Evolutionary conservation across 2,329 filamentous ascomycete genomes (phyloP).

Genomic region (Curvularia hawaiiensis): DNA sequence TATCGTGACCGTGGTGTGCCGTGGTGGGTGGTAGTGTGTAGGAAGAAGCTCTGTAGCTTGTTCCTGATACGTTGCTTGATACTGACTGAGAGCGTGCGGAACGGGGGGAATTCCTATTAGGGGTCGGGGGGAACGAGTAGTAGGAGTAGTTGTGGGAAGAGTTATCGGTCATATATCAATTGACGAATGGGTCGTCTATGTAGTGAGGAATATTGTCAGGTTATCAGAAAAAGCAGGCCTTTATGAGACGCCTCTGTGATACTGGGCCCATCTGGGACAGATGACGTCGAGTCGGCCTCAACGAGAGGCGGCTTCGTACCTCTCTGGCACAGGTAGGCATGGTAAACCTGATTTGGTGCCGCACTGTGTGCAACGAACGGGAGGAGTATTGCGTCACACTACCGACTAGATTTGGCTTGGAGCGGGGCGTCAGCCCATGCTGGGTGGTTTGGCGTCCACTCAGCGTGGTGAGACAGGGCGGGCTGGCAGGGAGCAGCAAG

Average conservation of each 20-base stretch:
- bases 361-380: slow-evolving; percentile 35
- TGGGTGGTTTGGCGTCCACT: slow-evolving; percentile 30
- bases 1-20: slow-evolving; percentile 33
- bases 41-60: slow-evolving; percentile 24
- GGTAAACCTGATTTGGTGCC: slow-evolving; percentile 48
- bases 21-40: slow-evolving; percentile 16
- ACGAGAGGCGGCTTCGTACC: slow-evolving; percentile 41
- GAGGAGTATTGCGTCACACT: slow-evolving; percentile 45
- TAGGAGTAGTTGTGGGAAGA: slow-evolving; percentile 56
- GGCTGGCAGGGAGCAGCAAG: slow-evolving; percentile 32
- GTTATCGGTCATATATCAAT: slow-evolving; percentile 56
- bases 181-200: slow-evolving; percentile 45
- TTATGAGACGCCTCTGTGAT: slow-evolving; percentile 37
- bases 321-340: slow-evolving; percentile 27
- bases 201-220: slow-evolving; percentile 21
- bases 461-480: slow-evolving; percentile 35
- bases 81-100: slow-evolving; percentile 47
- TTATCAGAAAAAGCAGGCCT: slow-evolving; percentile 24
- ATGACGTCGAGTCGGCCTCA: slow-evolving; percentile 43
- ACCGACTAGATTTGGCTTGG: slow-evolving; percentile 26
- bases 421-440: slow-evolving; percentile 42
- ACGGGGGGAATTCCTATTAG: slow-evolving; percentile 50
- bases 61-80: slow-evolving; percentile 44
- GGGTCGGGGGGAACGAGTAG: slow-evolving; percentile 58
- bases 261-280: slow-evolving; percentile 22